Base-by-base conservation (phyloP, 139 green algal genomes). In the Pycnococcus provasolii region DNA sequence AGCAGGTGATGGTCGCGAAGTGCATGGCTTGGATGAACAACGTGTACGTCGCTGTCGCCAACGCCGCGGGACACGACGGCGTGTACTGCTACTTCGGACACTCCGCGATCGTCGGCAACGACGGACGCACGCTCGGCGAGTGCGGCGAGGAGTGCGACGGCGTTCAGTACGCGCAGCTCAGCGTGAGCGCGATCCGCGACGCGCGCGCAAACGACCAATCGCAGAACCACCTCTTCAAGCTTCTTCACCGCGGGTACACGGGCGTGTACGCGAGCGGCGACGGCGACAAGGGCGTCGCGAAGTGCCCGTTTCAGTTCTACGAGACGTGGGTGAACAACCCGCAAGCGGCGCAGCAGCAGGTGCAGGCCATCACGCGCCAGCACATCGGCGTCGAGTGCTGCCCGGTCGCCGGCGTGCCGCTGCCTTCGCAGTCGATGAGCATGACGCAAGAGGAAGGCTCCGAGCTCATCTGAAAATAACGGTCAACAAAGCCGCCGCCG, bases 81-180 rank as follows among this genome's bases (percentile, higher is more conserved):
- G 78, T 83, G 2, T 88, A 88, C 75, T 73, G 50, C 48, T 88
- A 88, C 80, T 88, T 85, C 78, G 83, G 81, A 7, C 81, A 87
- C 71, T 73, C 46, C 59, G 76, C 72, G 57, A 84, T 89, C 51
- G 74, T 89, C 0, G 65, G 59, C 63, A 83, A 81, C 77, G 83
- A 89, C 66, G 83, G 83, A 13, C 62, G 58, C 15, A 78, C 79
- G 42, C 68, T 87, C 26, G 83, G 69, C 3, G 81, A 89, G 70
- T 84, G 78, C 54, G 73, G 70, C 43, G 79, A 70, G 13, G 37
- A 65, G 6, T 68, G 68, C 3, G 73, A 86, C 45, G 73, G 79
- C 66, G 51, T 83, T 5, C 80, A 76, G 1, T 88, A 88, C 54
- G 79, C 81, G 9, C 68, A 70, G 53, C 76, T 88, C 15, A 73